Percentiles rank a stretch among this genome's conserved stretches.
Conservation (phyloP, 176 grass and related monocot genomes). For the Musa schizocarpa region DNA sequence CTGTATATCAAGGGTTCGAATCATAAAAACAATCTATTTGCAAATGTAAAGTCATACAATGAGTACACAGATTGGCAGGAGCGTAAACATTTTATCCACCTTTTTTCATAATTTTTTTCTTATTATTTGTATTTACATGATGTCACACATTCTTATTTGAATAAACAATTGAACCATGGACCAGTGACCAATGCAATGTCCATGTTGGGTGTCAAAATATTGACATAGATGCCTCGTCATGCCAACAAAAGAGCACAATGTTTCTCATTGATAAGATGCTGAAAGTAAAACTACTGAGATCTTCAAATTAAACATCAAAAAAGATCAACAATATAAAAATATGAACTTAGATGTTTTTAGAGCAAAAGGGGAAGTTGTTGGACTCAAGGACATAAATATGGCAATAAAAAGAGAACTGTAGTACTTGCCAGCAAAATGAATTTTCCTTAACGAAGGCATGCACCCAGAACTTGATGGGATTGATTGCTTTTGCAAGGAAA, state of each 20-base stretch:
- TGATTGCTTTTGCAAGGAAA: conserved; percentile 10
- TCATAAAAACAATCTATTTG: not conserved
- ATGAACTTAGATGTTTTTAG: not conserved
- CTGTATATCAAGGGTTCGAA: not conserved
- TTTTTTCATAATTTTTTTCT: too few species aligned
- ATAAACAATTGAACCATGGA: not conserved
- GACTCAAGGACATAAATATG: not conserved
- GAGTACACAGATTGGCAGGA: too few species aligned
- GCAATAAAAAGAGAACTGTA: not conserved
- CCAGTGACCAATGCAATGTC: not conserved
- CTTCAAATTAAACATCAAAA: not conserved
- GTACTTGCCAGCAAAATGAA: conserved; percentile 35
- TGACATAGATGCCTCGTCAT: not conserved
- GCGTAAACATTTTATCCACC: too few species aligned
- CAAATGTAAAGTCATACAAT: too few species aligned
- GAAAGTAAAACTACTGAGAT: too few species aligned
- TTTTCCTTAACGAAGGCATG: conserved; percentile 36
- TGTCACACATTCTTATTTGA: too few species aligned
- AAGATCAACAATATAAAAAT: not conserved
- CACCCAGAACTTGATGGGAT: conserved; percentile 29
- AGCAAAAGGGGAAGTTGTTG: not conserved
- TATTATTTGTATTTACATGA: too few species aligned
- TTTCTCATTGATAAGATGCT: too few species aligned
- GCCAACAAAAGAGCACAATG: too few species aligned
- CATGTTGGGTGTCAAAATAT: not conserved